Evolutionary conservation across 495 filamentous ascomycete species (phyloP), one percentile per base, ranked within the genome.

Genomic region (Penicillium pancosmium): DNA sequence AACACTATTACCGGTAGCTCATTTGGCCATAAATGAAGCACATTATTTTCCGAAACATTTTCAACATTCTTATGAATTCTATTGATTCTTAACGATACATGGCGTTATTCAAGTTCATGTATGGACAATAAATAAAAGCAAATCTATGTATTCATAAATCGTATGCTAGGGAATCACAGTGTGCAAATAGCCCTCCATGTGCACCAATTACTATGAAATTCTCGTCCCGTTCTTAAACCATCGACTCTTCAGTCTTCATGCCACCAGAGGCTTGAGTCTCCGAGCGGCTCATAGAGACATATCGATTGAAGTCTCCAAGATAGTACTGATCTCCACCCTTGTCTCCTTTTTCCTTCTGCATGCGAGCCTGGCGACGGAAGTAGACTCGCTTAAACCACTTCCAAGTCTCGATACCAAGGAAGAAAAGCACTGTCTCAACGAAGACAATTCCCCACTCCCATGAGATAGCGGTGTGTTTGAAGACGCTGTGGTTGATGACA

Each of bases 391-490:
- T 91, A 19, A 65, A 77, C 74, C 79, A 87, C 75, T 90, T 89
- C 86, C 87, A 91, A 18, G 65, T 52, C 73, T 91, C 88, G 16
- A 86, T 77, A 8, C 86, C 87, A 6, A 73, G 60, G 60, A 90
- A 83, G 73, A 90, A 90, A 10, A 91, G 59, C 5, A 78, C 61
- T 1, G 82, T 78, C 50, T 82, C 83, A 15, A 85, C 70, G 60
- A 90, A 69, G 19, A 78, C 87, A 63, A 90, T 79, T 6, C 73
- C 80, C 88, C 88, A 90, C 69, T 90, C 88, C 88, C 88, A 91
- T 25, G 74, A 80, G 56, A 91, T 90, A 4, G 83, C 77, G n/a
- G 70, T 73, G 64, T 91, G 88, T 66, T 86, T 88, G 74, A 91
- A 91, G 19, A 91, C 86, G 3, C 75, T 71, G 27, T 76, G 73